These are phyloP conservation scores for Pezicula carpinea DNA, from an alignment of 2,329 filamentous ascomycete genomes.

Conservation along the genomic window DNA sequence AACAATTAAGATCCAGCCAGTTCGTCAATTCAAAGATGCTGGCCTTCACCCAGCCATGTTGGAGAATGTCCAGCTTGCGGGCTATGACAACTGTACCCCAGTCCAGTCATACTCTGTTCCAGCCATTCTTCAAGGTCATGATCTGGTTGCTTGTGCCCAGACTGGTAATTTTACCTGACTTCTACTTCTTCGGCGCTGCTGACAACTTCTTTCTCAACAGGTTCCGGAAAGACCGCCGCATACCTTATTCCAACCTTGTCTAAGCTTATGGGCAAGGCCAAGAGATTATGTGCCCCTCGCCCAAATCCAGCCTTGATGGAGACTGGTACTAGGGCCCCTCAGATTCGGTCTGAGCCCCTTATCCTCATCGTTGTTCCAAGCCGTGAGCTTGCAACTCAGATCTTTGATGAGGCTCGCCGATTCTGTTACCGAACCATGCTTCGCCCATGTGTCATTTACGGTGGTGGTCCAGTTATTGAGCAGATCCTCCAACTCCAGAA, in stretches of 20 bases:
- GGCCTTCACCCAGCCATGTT: conserved; percentile 82
- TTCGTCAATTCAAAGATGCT: conserved; percentile 63
- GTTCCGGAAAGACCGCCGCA: conserved; percentile 93
- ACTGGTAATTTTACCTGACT: conserved; percentile 62
- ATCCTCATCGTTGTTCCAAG: conserved; percentile 83
- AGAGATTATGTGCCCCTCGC: conserved; percentile 75
- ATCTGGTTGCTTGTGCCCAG: conserved; percentile 86
- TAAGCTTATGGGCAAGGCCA: conserved; percentile 91
- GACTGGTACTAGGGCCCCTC: conserved; percentile 34
- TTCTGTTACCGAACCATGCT: conserved; percentile 95
- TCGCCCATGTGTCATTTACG: conserved; percentile 84
- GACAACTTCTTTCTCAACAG: conserved; percentile 40
- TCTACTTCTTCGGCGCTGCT: conserved; percentile 1
- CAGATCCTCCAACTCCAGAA: conserved; percentile 71
- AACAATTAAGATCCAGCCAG: conserved; percentile 43
- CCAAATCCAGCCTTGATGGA: conserved; percentile 59
- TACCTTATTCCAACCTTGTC: conserved; percentile 88
- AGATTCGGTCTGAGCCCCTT: conserved; percentile 75
- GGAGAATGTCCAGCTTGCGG: conserved; percentile 68
- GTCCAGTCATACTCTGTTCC: conserved; percentile 86
- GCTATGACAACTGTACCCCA: conserved; percentile 71
- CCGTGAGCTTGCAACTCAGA: conserved; percentile 87
- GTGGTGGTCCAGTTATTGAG: conserved; percentile 66
- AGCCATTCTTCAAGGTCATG: conserved; percentile 68
- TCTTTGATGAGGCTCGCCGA: conserved; percentile 89